Base-by-base conservation (phyloP, 805 yeast species). In the Barnettozyma populi region DNA sequence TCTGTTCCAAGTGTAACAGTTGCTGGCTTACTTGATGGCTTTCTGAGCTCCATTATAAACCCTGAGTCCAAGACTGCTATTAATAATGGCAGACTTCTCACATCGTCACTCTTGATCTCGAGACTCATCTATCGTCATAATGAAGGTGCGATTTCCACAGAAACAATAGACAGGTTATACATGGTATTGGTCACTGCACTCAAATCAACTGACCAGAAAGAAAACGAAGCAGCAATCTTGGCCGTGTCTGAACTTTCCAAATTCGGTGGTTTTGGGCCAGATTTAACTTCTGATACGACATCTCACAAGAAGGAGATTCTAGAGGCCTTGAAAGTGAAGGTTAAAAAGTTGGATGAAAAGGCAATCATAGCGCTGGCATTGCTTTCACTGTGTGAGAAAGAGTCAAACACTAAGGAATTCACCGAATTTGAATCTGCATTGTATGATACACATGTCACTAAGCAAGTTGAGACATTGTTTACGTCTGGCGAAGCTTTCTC, bases 401-500 rank as follows among this genome's bases (percentile, higher is more conserved):
- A 58, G 36, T 47, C 56, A 35, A 58, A 69, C 13, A 51, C 59
- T 0, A 57, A 55, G 2, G 62, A 68, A 16, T 53, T 56, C 10
- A 60, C 69, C 1, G 57, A 55, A 7, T 55, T 52, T 7, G 72
- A 67, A 6, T 49, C 54, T 1, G 70, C 69, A 47, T 76, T 83
- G 40, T 80, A 73, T 55, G 82, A 77, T 4, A 73, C 86, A 0
- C 82, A 84, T 60, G 62, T 60, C 5, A 76, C 89, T 0, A 88
- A 85, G 52, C 88, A 86, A 51, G 70, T 80, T n/a, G 97, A 92
- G 51, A 78, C 72, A 44, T 66, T 84, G 19, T 88, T 92, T 54
- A 74, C 89, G 0, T 75, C 83, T 41, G 97, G 98, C 45, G 98
- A 92, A 61, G 90, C 96, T 0, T 65, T 90, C 18, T 73, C 86